Conservation (phyloP, 495 filamentous ascomycete genomes). For the Podospora pseudocomata region DNA sequence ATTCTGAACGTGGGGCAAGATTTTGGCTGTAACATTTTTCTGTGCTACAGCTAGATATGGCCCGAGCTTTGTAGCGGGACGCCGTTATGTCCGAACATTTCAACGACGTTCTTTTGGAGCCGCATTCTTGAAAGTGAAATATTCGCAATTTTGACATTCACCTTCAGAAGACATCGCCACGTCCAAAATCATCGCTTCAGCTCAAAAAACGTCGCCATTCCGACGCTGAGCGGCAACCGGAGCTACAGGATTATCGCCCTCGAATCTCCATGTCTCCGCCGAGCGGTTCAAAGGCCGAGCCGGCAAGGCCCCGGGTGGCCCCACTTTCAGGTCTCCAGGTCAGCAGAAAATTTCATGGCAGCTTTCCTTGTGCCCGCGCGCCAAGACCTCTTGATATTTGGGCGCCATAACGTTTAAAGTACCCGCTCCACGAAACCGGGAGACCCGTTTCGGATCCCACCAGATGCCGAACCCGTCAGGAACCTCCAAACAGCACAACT, state of each 20-base stretch:
- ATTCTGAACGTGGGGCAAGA: not conserved
- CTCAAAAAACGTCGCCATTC: slow-evolving; percentile 9
- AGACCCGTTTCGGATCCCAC: slow-evolving; percentile 13
- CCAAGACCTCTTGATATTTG: slow-evolving; percentile 17
- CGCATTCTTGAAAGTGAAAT: not conserved
- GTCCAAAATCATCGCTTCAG: not conserved
- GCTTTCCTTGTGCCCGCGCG: slow-evolving; percentile 18
- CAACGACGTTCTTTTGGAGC: not conserved
- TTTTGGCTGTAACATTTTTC: not conserved
- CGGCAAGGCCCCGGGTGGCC: slow-evolving; percentile 22
- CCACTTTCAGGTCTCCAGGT: slow-evolving; percentile 36
- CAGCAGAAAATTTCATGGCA: slow-evolving; percentile 21
- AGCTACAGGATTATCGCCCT: slow-evolving; percentile 36
- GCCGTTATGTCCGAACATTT: not conserved
- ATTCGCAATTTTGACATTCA: not conserved
- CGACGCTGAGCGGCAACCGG: slow-evolving; percentile 15
- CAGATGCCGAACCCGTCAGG: not conserved
- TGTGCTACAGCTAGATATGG: not conserved
- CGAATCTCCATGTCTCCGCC: slow-evolving; percentile 34
- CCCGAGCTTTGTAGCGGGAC: not conserved
- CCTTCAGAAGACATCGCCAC: not conserved
- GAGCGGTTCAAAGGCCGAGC: slow-evolving; percentile 22
- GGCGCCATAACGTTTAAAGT: not conserved
- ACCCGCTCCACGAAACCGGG: slow-evolving; percentile 4
- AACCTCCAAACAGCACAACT: not conserved